These are phyloP conservation scores for Xylariomycetidae sp. DNA, from an alignment of 2,329 filamentous ascomycete species.

Conservation along the genomic window DNA sequence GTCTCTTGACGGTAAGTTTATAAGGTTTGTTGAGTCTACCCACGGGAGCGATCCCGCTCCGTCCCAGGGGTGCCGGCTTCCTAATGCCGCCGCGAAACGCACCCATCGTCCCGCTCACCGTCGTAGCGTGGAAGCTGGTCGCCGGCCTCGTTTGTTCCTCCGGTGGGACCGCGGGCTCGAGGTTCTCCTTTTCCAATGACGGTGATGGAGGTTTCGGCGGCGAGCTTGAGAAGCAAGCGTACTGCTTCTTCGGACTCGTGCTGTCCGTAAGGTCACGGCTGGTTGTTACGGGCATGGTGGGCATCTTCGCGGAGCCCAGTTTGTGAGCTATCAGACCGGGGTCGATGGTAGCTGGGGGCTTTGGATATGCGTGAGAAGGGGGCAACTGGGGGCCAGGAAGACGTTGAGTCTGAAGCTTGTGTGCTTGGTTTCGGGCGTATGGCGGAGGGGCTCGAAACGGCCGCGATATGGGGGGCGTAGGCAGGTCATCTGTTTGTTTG, in stretches of 20 bases:
- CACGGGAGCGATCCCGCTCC: constrained; percentile 42
- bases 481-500: constrained; percentile 8
- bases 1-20: constrained; percentile 49
- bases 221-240: constrained; percentile 57
- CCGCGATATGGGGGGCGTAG: constrained; percentile 19
- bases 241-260: constrained; percentile 33
- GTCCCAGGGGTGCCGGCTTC: constrained; percentile 37
- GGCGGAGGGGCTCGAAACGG: constrained; percentile 11
- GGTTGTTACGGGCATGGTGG: constrained; percentile 25
- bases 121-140: constrained; percentile 48
- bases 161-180: constrained; percentile 21
- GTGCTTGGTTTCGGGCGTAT: constrained; percentile 10
- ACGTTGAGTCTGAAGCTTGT: constrained; percentile 1
- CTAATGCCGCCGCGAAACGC: constrained; percentile 33
- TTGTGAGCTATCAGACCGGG: constrained; percentile 33
- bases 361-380: constrained; percentile 2
- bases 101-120: constrained; percentile 34
- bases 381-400: constrained; percentile 6
- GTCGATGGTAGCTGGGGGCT: constrained; percentile 21
- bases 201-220: constrained; percentile 27
- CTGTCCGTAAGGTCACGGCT: neutral
- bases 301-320: constrained; percentile 32
- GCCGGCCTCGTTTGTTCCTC: constrained; percentile 35
- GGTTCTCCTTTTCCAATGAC: constrained; percentile 20
- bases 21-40: constrained; percentile 51